Conservation (phyloP, 2,329 filamentous ascomycete genomes). For the Xylaria sp. region DNA sequence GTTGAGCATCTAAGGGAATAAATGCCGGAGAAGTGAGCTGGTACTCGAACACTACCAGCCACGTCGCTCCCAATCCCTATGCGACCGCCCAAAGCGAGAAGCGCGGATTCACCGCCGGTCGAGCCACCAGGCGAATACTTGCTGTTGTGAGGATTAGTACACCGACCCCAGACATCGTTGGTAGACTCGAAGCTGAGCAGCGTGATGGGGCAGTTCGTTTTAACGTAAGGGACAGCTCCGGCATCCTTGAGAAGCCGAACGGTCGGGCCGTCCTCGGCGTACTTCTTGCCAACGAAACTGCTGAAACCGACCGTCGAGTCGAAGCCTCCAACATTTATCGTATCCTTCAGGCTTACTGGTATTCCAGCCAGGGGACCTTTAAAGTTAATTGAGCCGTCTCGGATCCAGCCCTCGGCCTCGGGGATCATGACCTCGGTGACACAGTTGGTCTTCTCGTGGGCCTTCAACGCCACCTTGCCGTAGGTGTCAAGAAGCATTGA, state of each 20-base stretch:
- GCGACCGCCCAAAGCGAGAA: conserved; percentile 83
- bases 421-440: conserved; percentile 86
- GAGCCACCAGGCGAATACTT: conserved; percentile 89
- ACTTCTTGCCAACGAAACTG: conserved; percentile 74
- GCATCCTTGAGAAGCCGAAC: conserved; percentile 85
- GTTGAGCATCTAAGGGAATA: conserved; percentile 89
- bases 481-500: conserved; percentile 84
- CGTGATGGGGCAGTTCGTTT: conserved; percentile 90
- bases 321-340: conserved; percentile 82
- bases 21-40: conserved; percentile 89
- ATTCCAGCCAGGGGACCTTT: conserved; percentile 87
- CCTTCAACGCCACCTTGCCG: conserved; percentile 84
- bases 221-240: conserved; percentile 89
- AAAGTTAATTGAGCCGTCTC: conserved; percentile 70
- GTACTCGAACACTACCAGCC: conserved; percentile 85
- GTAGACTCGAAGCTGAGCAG: conserved; percentile 87
- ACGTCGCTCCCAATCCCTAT: conserved; percentile 94
- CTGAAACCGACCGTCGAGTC: conserved; percentile 87
- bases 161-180: conserved; percentile 82
- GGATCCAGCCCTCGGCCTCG: conserved; percentile 79
- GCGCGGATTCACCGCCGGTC: conserved; percentile 84
- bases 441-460: conserved; percentile 89
- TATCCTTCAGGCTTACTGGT: conserved; percentile 85
- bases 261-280: conserved; percentile 74
- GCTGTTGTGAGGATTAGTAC: conserved; percentile 84